Evolutionary conservation across 192 early-diverging fungal species (phyloP).

Genomic region (Linnemannia schmuckeri): DNA sequence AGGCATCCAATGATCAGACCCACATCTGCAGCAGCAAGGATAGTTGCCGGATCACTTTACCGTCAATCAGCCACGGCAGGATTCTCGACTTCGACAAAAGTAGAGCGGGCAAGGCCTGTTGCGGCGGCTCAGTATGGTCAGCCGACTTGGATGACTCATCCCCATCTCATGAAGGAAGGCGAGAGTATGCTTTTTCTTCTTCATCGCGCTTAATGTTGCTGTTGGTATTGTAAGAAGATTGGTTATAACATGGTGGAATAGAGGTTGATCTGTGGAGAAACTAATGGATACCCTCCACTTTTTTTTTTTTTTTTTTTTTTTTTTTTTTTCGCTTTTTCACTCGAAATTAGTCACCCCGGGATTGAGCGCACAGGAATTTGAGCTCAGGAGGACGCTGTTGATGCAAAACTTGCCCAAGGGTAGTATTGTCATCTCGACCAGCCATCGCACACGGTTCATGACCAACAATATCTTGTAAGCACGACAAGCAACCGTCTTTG

Average conservation of each 20-base stretch:
- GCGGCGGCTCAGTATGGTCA: constrained; percentile 73
- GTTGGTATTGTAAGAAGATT: too few species aligned
- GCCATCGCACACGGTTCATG: constrained; percentile 84
- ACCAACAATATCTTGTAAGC: constrained; percentile 90
- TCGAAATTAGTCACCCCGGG: constrained; percentile 80
- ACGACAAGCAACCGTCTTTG: neutral
- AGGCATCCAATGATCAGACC: constrained; percentile 13
- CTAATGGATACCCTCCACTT: neutral
- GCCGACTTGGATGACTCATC: constrained; percentile 85
- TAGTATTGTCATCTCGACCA: constrained; percentile 77
- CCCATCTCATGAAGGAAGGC: constrained; percentile 79
- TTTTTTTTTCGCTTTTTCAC: constrained; percentile 23
- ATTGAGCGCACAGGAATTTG: constrained; percentile 82
- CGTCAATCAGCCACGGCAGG: constrained; percentile 8
- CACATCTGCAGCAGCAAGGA: constrained; percentile 11
- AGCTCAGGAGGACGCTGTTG: constrained; percentile 74
- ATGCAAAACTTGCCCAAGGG: constrained; percentile 73
- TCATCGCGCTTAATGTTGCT: too few species aligned
- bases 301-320: too few species aligned
- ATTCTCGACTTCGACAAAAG: constrained; percentile 11
- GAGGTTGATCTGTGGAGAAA: neutral
- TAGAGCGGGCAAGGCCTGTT: neutral
- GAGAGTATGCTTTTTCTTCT: constrained; percentile 66
- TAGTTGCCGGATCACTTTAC: neutral
- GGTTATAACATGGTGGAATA: neutral